Percentiles rank a stretch among this genome's conserved stretches.
These are phyloP conservation scores for Flagelloscypha sp. DNA, from an alignment of 768 basidiomycete species.

Conservation along the genomic window DNA sequence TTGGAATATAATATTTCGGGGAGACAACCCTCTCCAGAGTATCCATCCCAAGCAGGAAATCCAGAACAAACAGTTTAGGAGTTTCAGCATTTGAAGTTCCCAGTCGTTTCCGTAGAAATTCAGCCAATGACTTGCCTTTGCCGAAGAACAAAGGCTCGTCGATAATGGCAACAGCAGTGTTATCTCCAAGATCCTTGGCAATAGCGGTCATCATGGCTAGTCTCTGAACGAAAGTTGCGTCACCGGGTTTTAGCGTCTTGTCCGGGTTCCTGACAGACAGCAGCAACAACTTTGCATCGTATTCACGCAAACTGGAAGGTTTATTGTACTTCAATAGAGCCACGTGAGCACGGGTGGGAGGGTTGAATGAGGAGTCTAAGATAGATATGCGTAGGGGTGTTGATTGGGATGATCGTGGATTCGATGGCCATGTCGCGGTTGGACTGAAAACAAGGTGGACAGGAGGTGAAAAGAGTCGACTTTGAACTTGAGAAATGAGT, in stretches of 20 bases:
- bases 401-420: conserved; percentile 17
- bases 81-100: conserved; percentile 11
- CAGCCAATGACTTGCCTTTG: conserved; percentile 57
- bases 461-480: conserved; percentile 30
- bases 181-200: conserved; percentile 38
- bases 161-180: conserved; percentile 73
- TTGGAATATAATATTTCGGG: conserved; percentile 74
- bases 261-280: conserved; percentile 85
- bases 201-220: conserved; percentile 82
- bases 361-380: conserved; percentile 92
- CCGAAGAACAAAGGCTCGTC: conserved; percentile 86
- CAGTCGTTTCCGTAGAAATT: conserved; percentile 37
- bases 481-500: conserved; percentile 29
- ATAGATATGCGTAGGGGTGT: conserved; percentile 48
- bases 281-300: conserved; percentile 70
- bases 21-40: conserved; percentile 77
- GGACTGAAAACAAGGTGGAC: conserved; percentile 56
- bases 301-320: conserved; percentile 23
- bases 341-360: conserved; percentile 80
- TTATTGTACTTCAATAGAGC: conserved; percentile 37
- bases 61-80: conserved; percentile 33
- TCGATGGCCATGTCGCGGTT: conserved; percentile 63
- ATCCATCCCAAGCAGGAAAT: conserved; percentile 76
- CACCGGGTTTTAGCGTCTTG: conserved; percentile 61
- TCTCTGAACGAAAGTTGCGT: conserved; percentile 71